Conservation (phyloP, 306 rosid genomes). For the Citrullus mucosospermus region DNA sequence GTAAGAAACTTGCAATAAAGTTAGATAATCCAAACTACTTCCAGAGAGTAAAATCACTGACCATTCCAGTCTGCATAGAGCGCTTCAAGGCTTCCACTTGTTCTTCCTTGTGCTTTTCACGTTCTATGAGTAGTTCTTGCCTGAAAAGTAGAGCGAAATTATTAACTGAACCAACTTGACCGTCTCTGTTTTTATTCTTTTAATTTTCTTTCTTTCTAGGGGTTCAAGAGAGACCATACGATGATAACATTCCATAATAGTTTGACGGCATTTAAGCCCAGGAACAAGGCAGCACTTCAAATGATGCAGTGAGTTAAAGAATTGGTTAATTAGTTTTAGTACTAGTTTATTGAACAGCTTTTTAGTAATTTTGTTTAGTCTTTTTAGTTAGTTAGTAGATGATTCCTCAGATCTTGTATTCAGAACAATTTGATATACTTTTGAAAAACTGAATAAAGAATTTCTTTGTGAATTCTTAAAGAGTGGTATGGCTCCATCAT, state of each 20-base stretch:
- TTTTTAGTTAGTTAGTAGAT: background rate
- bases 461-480: background rate
- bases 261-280: background rate
- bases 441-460: background rate
- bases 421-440: background rate
- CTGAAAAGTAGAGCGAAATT: slow-evolving; percentile 25
- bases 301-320: background rate
- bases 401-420: background rate
- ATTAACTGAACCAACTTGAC: background rate
- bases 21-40: background rate
- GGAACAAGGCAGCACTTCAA: background rate
- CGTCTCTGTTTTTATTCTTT: too few relatives aligned
- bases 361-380: background rate
- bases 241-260: background rate
- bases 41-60: slow-evolving; percentile 19
- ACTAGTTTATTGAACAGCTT: background rate
- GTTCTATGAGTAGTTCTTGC: slow-evolving; percentile 57
- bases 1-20: background rate
- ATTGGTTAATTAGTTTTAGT: background rate
- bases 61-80: slow-evolving; percentile 95
- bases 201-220: background rate
- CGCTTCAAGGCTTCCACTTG: slow-evolving; percentile 60
- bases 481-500: background rate
- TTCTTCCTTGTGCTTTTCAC: slow-evolving; percentile 84
- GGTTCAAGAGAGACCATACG: background rate